Evolutionary conservation across 2,329 filamentous ascomycete genomes (phyloP), one percentile per base, ranked within the genome.

Genomic region (Lithohypha guttulata): DNA sequence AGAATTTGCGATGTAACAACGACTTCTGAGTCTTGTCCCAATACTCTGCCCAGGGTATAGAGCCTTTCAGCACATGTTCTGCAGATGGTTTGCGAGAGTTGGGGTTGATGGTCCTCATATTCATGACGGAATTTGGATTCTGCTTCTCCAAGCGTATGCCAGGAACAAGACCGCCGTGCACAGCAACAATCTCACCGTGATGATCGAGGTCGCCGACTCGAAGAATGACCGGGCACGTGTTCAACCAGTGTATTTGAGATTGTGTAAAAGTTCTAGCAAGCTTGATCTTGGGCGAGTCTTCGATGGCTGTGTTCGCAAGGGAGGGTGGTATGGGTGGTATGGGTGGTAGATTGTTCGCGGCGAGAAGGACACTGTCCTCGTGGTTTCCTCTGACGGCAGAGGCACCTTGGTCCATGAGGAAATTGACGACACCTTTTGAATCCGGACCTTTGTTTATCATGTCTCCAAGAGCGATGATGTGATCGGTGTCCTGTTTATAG

Each of bases 361-460:
- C 71, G 6, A 80, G 69, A n/a, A 96, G 69, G 14, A 95, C 69
- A 15, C 78, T 73, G 57, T 96, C 87, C 57, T 98, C 91, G 62
- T 94, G 84, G 61, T 95, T 95, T 13, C 91, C 91, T 35, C 89
- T 79, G 6, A 96, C 85, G 46, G 77, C 84, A 20, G 79, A 84
- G 15, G 89, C 87, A 35, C 75, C 73, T 25, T 89, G 63, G 10
- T 72, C 62, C 57, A 85, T 81, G 25, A 84, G 79, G 28, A 86
- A 68, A 42, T 81, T 74, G 33, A 96, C 69, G 1, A 94, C 84
- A 25, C 79, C 84, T 1, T 70, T 54, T 21, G 83, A 89, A 60
- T 94, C 79, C 8, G 87, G 85, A 0, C 89, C 87, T 61, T 94
- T 94, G 55, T 79, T 79, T 51, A 96, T 71, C 56, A 89, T 70